These are phyloP conservation scores for Syzygium malaccense DNA, from an alignment of 441 rosid species.

Conservation along the genomic window DNA sequence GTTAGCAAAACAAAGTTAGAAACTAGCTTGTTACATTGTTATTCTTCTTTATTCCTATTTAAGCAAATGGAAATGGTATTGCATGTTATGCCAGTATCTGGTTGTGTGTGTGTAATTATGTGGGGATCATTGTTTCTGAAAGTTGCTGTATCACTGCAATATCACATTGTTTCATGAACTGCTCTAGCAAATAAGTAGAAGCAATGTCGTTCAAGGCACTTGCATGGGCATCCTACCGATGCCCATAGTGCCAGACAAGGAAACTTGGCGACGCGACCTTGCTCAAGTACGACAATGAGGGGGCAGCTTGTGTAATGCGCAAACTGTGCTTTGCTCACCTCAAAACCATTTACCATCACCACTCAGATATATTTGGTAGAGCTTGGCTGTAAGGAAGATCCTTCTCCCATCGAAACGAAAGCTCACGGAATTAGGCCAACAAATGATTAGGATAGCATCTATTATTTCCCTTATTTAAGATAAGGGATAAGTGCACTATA, in stretches of 20 bases:
- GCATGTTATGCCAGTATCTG: background rate
- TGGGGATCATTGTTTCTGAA: background rate
- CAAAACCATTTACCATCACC: background rate
- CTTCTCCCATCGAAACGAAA: background rate
- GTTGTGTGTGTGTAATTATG: background rate
- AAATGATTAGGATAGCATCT: background rate
- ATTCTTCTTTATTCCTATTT: background rate
- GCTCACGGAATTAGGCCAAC: background rate
- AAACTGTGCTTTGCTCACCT: background rate
- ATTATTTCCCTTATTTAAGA: background rate
- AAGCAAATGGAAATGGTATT: background rate
- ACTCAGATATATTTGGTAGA: background rate
- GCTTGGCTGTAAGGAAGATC: background rate
- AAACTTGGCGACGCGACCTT: background rate
- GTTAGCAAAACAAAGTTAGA: background rate
- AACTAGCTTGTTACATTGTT: background rate
- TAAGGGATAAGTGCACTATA: too few species aligned
- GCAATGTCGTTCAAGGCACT: background rate
- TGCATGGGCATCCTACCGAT: background rate
- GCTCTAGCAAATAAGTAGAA: background rate
- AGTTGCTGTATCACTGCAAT: background rate
- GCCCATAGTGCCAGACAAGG: background rate
- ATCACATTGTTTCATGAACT: background rate
- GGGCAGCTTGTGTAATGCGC: background rate
- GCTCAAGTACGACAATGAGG: background rate